Evolutionary conservation across 1,284 basidiomycete genomes (phyloP).

Genomic region (Sutorius eximius): DNA sequence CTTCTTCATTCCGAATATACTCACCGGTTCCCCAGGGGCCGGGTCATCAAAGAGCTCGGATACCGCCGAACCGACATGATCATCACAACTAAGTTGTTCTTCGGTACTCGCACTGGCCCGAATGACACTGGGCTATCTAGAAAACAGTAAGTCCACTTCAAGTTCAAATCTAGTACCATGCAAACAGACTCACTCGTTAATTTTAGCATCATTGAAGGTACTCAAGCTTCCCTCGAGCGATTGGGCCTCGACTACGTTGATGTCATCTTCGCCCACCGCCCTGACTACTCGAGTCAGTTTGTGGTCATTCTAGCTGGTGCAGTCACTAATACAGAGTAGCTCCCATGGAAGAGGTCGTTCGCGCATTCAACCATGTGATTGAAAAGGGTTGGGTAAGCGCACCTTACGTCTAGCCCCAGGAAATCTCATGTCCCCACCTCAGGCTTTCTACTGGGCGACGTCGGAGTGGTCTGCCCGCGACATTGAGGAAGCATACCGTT

Average conservation of each 20-base stretch:
- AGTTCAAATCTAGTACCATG: neutral
- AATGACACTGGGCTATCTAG: slow-evolving; percentile 60
- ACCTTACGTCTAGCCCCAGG: neutral
- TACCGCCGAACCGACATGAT: slow-evolving; percentile 67
- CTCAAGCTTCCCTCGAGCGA: slow-evolving; percentile 58
- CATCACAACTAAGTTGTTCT: slow-evolving; percentile 65
- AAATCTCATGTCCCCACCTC: neutral
- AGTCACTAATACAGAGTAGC: slow-evolving; percentile 19
- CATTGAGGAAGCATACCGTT: slow-evolving; percentile 52
- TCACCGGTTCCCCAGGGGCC: slow-evolving; percentile 49
- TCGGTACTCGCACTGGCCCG: slow-evolving; percentile 50
- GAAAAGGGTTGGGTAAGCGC: slow-evolving; percentile 40
- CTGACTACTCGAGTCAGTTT: slow-evolving; percentile 44
- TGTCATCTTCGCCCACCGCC: slow-evolving; percentile 58
- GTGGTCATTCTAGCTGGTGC: neutral
- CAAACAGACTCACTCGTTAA: neutral
- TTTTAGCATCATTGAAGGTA: slow-evolving; percentile 64
- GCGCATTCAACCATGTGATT: slow-evolving; percentile 46
- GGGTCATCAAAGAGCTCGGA: slow-evolving; percentile 68
- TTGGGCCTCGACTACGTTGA: slow-evolving; percentile 69
- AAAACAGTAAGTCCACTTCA: slow-evolving; percentile 53
- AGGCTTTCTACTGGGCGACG: slow-evolving; percentile 53
- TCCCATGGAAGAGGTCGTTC: slow-evolving; percentile 49
- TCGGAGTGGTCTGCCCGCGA: slow-evolving; percentile 61
- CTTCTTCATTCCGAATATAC: neutral